Conservation (phyloP, 2,329 filamentous ascomycete species). For the Aspergillus bombycis region DNA sequence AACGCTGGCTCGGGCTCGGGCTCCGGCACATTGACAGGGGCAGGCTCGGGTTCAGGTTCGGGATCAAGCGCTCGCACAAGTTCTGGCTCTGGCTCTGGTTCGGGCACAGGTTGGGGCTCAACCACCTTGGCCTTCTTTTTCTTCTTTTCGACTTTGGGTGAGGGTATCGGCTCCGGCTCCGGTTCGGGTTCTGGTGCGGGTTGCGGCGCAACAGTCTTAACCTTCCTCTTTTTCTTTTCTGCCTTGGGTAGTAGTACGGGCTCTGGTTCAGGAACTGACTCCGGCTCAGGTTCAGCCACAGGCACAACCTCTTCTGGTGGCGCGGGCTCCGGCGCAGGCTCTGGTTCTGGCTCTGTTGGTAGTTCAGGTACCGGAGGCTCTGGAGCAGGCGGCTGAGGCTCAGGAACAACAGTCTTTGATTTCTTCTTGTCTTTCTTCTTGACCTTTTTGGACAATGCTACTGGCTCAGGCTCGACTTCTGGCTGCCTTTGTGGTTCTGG, state of each 20-base stretch:
- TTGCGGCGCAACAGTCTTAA: constrained; percentile 14
- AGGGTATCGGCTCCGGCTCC: constrained; percentile 24
- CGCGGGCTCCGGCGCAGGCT: constrained; percentile 25
- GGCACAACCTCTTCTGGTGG: constrained; percentile 33
- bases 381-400: constrained; percentile 20
- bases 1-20: constrained; percentile 31
- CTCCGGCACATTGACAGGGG: constrained; percentile 28
- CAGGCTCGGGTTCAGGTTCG: constrained; percentile 38
- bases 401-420: constrained; percentile 16
- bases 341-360: constrained; percentile 18
- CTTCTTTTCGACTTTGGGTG: constrained; percentile 33
- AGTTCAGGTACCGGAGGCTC: constrained; percentile 35
- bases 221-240: constrained; percentile 24
- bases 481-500: constrained; percentile 26
- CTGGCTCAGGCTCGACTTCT: constrained; percentile 41
- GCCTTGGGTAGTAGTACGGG: constrained; percentile 14
- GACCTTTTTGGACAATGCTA: constrained; percentile 25
- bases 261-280: constrained; percentile 16
- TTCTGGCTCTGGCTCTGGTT: constrained; percentile 35
- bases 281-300: constrained; percentile 28
- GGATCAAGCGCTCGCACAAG: constrained; percentile 31
- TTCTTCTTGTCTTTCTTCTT: constrained; percentile 26
- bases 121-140: constrained; percentile 29
- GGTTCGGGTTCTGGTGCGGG: constrained; percentile 28
- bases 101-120: constrained; percentile 35